Conservation (phyloP, 176 grass and related monocot species). For the Oropetium thomaeum region DNA sequence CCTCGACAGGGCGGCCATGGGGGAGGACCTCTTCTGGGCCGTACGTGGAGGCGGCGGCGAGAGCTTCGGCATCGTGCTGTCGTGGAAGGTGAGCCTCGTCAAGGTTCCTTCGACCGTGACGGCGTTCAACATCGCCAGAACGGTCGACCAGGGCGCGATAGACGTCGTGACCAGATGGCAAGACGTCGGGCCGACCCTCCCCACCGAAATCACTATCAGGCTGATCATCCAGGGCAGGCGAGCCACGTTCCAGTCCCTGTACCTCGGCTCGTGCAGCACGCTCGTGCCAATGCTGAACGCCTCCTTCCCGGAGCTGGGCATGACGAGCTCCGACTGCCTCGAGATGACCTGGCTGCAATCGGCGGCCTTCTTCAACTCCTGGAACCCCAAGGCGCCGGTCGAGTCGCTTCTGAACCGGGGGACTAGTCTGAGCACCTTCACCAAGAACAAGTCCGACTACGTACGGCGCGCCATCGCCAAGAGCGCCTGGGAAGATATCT, state of each 20-base stretch:
- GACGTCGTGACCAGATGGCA: slow-evolving; percentile 49
- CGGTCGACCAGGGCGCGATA: slow-evolving; percentile 30
- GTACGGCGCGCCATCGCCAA: slow-evolving; percentile 20
- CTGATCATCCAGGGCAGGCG: slow-evolving; percentile 6
- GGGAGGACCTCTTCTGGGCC: slow-evolving; percentile 53
- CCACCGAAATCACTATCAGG: slow-evolving; percentile 29
- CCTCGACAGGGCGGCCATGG: slow-evolving; percentile 48
- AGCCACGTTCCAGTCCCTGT: slow-evolving; percentile 31
- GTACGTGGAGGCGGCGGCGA: slow-evolving; percentile 49
- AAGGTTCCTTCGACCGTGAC: slow-evolving; percentile 28
- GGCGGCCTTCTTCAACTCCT: neutral
- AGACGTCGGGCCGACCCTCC: slow-evolving; percentile 18
- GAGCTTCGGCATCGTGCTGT: slow-evolving; percentile 52
- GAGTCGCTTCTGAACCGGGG: slow-evolving; percentile 26
- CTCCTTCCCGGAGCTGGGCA: slow-evolving; percentile 34
- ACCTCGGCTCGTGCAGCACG: slow-evolving; percentile 28
- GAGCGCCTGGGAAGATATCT: neutral
- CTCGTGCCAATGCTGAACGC: neutral
- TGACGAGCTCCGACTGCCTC: slow-evolving; percentile 35
- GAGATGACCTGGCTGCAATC: slow-evolving; percentile 52
- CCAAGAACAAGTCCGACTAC: slow-evolving; percentile 57
- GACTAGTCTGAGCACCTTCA: slow-evolving; percentile 9
- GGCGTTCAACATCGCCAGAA: slow-evolving; percentile 22
- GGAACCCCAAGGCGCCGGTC: neutral
- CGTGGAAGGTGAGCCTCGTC: slow-evolving; percentile 48